phyloP scores from a whole-genome alignment of 1,139 yeast genomes.

The Yamadazyma spencermartinsiae region DNA sequence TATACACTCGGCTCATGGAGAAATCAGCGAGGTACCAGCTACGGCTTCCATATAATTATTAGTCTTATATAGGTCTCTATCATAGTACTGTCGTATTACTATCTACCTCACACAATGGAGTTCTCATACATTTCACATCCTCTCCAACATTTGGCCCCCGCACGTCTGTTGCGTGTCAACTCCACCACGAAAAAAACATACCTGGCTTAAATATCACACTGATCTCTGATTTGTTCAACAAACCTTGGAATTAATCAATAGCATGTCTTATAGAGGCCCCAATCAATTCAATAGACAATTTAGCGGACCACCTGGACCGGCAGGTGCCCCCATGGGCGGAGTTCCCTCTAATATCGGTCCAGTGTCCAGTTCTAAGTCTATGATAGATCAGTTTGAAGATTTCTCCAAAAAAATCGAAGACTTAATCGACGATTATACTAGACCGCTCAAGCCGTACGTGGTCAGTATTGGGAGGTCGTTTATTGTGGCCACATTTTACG shows the following conservation, averaged over 20 bases:
- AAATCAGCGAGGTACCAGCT: too few species aligned
- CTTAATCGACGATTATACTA: conserved; percentile 44
- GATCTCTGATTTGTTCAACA: too few species aligned
- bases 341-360: conserved; percentile 27
- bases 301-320: conserved; percentile 12
- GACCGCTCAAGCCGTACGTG: conserved; percentile 66
- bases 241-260: neutral
- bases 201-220: neutral
- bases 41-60: too few species aligned
- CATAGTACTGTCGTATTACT: too few species aligned
- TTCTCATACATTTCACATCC: too few species aligned
- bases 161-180: conserved; percentile 5
- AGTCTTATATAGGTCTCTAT: too few species aligned
- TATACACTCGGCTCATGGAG: too few species aligned
- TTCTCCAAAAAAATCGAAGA: conserved; percentile 47
- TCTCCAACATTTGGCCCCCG: neutral
- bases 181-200: neutral
- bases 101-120: too few species aligned
- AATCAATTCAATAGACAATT: conserved; percentile 34
- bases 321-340: conserved; percentile 14
- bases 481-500: conserved; percentile 92
- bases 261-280: conserved; percentile 38
- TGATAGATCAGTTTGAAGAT: conserved; percentile 47
- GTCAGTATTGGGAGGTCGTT: conserved; percentile 88
- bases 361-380: conserved; percentile 21